These are phyloP conservation scores for Starmerella roubikii DNA, from an alignment of 805 yeast species.

Conservation along the genomic window DNA sequence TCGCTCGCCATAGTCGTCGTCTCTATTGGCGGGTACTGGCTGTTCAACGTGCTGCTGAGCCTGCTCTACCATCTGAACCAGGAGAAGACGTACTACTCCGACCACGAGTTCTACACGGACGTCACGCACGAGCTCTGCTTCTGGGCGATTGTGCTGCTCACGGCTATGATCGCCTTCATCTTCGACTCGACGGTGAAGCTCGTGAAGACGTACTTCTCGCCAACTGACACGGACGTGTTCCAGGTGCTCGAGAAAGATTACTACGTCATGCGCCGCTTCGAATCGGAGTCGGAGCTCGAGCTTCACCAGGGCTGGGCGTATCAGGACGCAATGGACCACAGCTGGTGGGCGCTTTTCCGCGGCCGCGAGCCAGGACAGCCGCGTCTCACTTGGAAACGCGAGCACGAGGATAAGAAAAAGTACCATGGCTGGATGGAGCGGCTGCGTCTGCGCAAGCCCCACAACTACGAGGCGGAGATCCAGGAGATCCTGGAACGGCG, in stretches of 20 bases:
- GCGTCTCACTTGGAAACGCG: neutral
- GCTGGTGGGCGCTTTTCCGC: constrained; percentile 46
- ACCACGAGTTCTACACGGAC: constrained; percentile 48
- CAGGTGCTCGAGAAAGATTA: constrained; percentile 61
- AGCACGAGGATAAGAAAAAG: neutral
- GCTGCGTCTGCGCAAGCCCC: constrained; percentile 22
- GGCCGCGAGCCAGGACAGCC: constrained; percentile 21
- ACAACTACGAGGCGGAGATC: constrained; percentile 27
- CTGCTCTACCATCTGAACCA: constrained; percentile 43
- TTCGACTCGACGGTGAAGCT: constrained; percentile 55
- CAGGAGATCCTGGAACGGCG: constrained; percentile 27
- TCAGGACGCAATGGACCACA: constrained; percentile 48
- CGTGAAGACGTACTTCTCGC: constrained; percentile 40
- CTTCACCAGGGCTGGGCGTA: constrained; percentile 43
- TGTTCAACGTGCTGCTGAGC: constrained; percentile 72
- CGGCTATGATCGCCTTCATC: constrained; percentile 44
- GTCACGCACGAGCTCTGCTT: constrained; percentile 74
- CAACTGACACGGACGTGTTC: constrained; percentile 68
- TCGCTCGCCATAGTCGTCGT: constrained; percentile 51
- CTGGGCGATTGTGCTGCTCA: constrained; percentile 65
- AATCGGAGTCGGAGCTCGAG: constrained; percentile 56
- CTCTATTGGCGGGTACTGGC: constrained; percentile 71
- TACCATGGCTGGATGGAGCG: constrained; percentile 18
- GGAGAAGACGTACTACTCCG: constrained; percentile 54
- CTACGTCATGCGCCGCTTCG: constrained; percentile 54